These are phyloP conservation scores for Chenopodium suecicum DNA, from an alignment of 148 eudicot genomes.

Conservation along the genomic window DNA sequence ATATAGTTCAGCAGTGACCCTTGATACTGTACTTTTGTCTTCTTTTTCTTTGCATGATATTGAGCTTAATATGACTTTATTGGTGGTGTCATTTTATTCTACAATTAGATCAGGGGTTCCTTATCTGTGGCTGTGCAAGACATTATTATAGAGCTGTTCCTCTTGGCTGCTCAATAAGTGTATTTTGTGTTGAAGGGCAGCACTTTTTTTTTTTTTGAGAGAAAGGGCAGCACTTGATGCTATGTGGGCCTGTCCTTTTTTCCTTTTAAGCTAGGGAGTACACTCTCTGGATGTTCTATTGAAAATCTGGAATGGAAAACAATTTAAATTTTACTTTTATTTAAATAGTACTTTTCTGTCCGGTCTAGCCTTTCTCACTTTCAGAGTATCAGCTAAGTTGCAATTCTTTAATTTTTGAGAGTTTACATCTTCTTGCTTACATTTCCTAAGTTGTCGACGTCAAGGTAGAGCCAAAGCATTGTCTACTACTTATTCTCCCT, in stretches of 20 bases:
- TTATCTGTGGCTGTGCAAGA: neutral
- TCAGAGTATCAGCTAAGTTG: neutral
- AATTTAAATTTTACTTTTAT: neutral
- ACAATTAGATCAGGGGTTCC: neutral
- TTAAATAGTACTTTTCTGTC: neutral
- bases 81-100: neutral
- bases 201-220: too few relatives aligned
- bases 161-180: neutral
- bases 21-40: neutral
- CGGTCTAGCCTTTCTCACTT: neutral
- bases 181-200: neutral
- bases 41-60: neutral
- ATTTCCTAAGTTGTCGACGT: neutral
- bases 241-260: neutral
- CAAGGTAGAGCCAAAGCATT: neutral
- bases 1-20: neutral
- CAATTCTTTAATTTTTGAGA: neutral
- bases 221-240: neutral
- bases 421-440: neutral
- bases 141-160: neutral
- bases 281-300: neutral
- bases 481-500: neutral
- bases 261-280: neutral
- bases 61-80: neutral
- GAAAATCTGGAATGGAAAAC: neutral